These are phyloP conservation scores for Mycena floridula DNA, from an alignment of 768 basidiomycete genomes.

Conservation along the genomic window DNA sequence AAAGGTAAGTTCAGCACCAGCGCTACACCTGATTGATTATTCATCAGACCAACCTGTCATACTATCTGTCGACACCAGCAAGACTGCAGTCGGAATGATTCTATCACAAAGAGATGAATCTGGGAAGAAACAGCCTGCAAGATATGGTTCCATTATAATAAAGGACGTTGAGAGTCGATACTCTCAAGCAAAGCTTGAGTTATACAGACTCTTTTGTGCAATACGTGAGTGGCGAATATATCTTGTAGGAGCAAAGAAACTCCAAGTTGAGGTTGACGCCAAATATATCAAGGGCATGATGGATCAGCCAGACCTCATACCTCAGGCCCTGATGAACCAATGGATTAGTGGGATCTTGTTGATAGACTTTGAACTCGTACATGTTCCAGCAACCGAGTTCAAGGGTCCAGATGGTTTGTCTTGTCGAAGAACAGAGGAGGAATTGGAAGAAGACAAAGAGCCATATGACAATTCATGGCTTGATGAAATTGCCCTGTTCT, in stretches of 20 bases:
- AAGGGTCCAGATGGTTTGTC: constrained; percentile 29
- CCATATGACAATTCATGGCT: constrained; percentile 10
- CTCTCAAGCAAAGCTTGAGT: constrained; percentile 28
- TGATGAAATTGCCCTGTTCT: constrained; percentile 13
- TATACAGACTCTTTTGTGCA: constrained; percentile 24
- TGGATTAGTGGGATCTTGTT: constrained; percentile 28
- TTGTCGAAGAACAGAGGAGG: constrained; percentile 11
- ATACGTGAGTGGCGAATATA: constrained; percentile 15
- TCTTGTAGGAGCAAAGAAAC: constrained; percentile 13
- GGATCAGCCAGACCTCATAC: constrained; percentile 26
- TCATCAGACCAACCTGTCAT: constrained; percentile 16
- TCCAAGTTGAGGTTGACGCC: constrained; percentile 19
- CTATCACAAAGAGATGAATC: too few relatives aligned
- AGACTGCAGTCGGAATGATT: constrained; percentile 24
- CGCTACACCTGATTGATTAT: constrained; percentile 25
- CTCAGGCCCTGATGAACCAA: too few relatives aligned
- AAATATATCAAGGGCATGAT: constrained; percentile 18
- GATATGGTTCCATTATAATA: constrained; percentile 24
- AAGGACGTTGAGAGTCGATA: constrained; percentile 22
- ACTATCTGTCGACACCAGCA: constrained; percentile 25
- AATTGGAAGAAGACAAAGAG: constrained; percentile 9
- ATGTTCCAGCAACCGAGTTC: constrained; percentile 19
- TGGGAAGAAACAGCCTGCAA: too few relatives aligned
- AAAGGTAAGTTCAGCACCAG: constrained; percentile 12
- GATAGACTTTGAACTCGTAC: constrained; percentile 26